phyloP scores from a whole-genome alignment of 2,329 filamentous ascomycete genomes.

The Penicillium sp. region DNA sequence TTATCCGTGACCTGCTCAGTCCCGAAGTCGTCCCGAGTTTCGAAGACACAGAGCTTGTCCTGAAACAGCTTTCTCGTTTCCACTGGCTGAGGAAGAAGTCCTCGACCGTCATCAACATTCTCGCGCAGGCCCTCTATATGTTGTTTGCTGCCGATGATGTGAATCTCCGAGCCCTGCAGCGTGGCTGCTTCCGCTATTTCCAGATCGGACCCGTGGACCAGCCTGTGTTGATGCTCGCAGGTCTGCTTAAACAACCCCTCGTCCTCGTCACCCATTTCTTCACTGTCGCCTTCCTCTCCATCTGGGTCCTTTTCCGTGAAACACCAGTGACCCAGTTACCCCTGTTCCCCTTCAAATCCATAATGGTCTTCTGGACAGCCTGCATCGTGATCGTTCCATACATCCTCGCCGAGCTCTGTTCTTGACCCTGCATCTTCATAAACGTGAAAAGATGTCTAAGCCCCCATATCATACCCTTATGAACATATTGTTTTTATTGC shows the following conservation, averaged over 20 bases:
- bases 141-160: constrained; percentile 80
- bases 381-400: constrained; percentile 81
- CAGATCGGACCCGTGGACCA: constrained; percentile 71
- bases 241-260: constrained; percentile 73
- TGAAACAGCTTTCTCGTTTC: constrained; percentile 70
- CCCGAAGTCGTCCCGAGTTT: constrained; percentile 70
- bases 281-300: constrained; percentile 81
- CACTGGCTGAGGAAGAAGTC: constrained; percentile 85
- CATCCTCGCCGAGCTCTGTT: constrained; percentile 66
- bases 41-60: constrained; percentile 65
- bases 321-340: constrained; percentile 60
- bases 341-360: constrained; percentile 63
- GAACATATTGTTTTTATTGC: constrained; percentile 8
- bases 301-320: constrained; percentile 67
- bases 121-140: constrained; percentile 90
- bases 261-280: constrained; percentile 93
- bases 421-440: constrained; percentile 19
- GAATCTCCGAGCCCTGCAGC: constrained; percentile 7
- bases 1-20: constrained; percentile 72
- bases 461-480: constrained; percentile 4
- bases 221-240: constrained; percentile 78
- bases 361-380: constrained; percentile 76
- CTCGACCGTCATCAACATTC: constrained; percentile 90
- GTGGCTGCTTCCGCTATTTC: constrained; percentile 69
- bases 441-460: background rate